Evolutionary conservation across 805 yeast species (phyloP).

Genomic region (Hanseniaspora meyeri): DNA sequence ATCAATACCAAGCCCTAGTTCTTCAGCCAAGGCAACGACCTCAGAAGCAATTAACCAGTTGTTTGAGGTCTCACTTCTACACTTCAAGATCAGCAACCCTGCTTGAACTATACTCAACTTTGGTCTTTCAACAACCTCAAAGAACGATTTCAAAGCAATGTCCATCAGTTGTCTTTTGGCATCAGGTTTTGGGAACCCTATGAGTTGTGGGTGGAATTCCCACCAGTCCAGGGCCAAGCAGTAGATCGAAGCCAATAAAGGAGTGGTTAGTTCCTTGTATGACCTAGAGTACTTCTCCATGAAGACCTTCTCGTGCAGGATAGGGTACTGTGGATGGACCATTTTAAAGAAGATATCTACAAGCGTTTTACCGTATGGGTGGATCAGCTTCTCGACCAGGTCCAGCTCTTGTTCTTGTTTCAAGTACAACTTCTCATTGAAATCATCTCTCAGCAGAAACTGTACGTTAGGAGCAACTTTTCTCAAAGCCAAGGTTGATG

Average conservation of each 20-base stretch:
- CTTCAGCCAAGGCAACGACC: constrained; percentile 79
- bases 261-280: constrained; percentile 83
- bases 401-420: constrained; percentile 69
- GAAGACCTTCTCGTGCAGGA: constrained; percentile 80
- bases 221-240: constrained; percentile 86
- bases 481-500: constrained; percentile 53
- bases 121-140: constrained; percentile 71
- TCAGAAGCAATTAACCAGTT: constrained; percentile 82
- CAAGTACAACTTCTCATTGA: constrained; percentile 53
- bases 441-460: constrained; percentile 72
- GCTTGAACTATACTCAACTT: constrained; percentile 87
- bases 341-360: constrained; percentile 72
- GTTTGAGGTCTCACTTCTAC: constrained; percentile 43
- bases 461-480: constrained; percentile 67
- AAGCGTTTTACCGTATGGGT: constrained; percentile 82
- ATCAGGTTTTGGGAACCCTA: constrained; percentile 70
- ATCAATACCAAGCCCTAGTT: constrained; percentile 80
- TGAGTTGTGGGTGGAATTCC: constrained; percentile 59
- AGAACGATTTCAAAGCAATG: constrained; percentile 52
- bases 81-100: constrained; percentile 63
- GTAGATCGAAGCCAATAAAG: constrained; percentile 81
- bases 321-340: constrained; percentile 85
- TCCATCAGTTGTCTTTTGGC: constrained; percentile 49
- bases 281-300: constrained; percentile 83
- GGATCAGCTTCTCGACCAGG: constrained; percentile 67